Evolutionary conservation across 75 land plant genomes (phyloP).

Genomic region (Ceratopteris richardii): DNA sequence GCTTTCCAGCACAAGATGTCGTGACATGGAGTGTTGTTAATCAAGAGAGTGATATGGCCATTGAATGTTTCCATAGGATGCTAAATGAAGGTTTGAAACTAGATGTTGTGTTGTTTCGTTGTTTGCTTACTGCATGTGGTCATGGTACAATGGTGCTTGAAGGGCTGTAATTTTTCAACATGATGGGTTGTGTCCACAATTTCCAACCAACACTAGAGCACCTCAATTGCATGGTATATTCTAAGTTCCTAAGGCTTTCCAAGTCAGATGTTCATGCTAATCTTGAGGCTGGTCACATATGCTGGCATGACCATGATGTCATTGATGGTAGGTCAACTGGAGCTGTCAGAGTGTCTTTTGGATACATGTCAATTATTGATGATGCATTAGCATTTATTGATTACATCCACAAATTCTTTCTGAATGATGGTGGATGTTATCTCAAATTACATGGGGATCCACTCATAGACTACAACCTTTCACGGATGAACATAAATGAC

Average conservation of each 20-base stretch:
- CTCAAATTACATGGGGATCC: not conserved
- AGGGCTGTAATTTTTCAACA: constrained; percentile 33
- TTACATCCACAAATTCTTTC: constrained; percentile 8
- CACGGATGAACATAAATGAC: no score
- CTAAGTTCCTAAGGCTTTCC: no score
- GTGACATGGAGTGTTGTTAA: constrained; percentile 51
- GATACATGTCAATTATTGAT: constrained; percentile 92
- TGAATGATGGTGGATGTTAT: not conserved
- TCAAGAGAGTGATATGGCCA: constrained; percentile 28
- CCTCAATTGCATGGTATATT: constrained; percentile 50
- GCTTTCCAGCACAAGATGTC: constrained; percentile 24
- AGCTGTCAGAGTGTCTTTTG: constrained; percentile 88
- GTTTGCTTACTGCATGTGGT: constrained; percentile 44
- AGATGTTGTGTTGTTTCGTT: constrained; percentile 39
- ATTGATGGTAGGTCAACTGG: constrained; percentile 87
- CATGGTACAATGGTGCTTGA: constrained; percentile 30
- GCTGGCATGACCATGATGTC: constrained; percentile 93
- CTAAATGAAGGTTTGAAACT: constrained; percentile 15
- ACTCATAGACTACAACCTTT: no score
- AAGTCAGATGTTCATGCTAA: no score
- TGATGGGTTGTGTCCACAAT: constrained; percentile 25
- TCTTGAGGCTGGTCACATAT: constrained; percentile 97
- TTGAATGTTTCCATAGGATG: constrained; percentile 28
- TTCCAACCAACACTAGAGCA: constrained; percentile 34
- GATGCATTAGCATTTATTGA: constrained; percentile 90